Evolutionary conservation across 2,329 filamentous ascomycete species (phyloP), one percentile per base, ranked within the genome.

Genomic region (Myriosclerotinia curreyana): DNA sequence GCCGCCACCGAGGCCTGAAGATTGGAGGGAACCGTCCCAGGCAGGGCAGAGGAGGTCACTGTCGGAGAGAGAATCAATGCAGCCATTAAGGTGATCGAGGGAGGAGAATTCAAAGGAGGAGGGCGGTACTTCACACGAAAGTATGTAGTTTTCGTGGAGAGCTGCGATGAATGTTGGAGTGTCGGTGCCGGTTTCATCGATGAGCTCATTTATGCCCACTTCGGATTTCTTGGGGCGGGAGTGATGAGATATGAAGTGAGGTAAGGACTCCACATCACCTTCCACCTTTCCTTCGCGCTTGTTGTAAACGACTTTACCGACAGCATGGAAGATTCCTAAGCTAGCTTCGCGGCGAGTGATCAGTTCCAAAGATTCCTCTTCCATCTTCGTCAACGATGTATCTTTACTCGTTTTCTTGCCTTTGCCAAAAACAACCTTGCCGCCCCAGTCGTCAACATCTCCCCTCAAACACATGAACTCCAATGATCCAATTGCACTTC

Each of bases 271-370:
- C 4, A 78, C 78, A 22, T 77, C 76, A 40, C 80, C 77, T 11
- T 74, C 65, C 52, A 77, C 75, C 53, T 66, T 74, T 36, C 88
- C 86, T 28, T 89, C 83, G 53, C 95, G 85, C 75, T 97, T 99
- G 79, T 99, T 99, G 79, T 98, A 96, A 0, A 98, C 88, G 2
- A 99, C 91, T 74, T 95, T 97, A 4, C 94, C 95, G 15, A 98
- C 90, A 0, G 95, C 92, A 75, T 99, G 95, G 73, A 99, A 99
- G 59, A 99, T 92, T 1, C 94, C 95, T 3, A 99, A 80, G 67
- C 89, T 96, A 20, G 90, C 88, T 77, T 98, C 95, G 64, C 95
- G 85, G 72, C 93, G 91, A 0, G 90, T 92, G 28, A 98, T 85
- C 65, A 95, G 79, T 72, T 92, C 86, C 12, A 98, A 77, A 6